Evolutionary conservation across 2,329 filamentous ascomycete genomes (phyloP), one percentile per base, ranked within the genome.

Genomic region (Aspergillus tamarii): DNA sequence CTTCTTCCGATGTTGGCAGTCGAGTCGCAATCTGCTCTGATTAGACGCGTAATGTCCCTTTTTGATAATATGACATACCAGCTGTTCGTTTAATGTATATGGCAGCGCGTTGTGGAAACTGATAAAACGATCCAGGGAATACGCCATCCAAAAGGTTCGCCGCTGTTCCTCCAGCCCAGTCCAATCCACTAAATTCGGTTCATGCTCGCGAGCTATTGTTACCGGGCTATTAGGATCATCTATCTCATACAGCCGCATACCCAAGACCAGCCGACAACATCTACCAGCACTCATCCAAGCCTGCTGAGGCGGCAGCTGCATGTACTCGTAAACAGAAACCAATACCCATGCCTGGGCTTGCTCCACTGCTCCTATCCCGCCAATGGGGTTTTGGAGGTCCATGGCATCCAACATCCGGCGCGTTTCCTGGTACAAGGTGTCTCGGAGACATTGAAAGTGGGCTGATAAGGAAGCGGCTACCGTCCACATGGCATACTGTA

Each of bases 101-200:
- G 76, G 74, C 55, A 71, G 67, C 5, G 70, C 70, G 43, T 73
- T 73, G 16, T 72, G 69, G 6, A 78, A 70, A 56, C 74, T 74
- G n/a, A 74, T 67, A 41, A 79, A 75, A 0, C 73, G 75, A 66
- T 81, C 78, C 19, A 81, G 63, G 14, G 69, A 72, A 59, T 77
- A 80, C 0, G 78, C 78, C 72, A 80, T 73, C 78, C 78, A 81
- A 64, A 80, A 81, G 0, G 74, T 75, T n/a, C 78, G 64, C 16
- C 78, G 63, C 48, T 70, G 73, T 61, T 78, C 73, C 63, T 80
- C 78, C 10, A 70, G 65, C n/a, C 74, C 71, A 11, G 73, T 68
- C 64, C 69, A 75, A n/a, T 70, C 69, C 11, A 68, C 59, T 53
- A 68, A 21, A 0, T 26, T 57, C 10, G 59, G 59, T 30, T 66